Percentiles rank a stretch among this genome's conserved stretches.
Evolutionary conservation across 2,329 filamentous ascomycete species (phyloP).

Genomic region (Aspergillus ustus): DNA sequence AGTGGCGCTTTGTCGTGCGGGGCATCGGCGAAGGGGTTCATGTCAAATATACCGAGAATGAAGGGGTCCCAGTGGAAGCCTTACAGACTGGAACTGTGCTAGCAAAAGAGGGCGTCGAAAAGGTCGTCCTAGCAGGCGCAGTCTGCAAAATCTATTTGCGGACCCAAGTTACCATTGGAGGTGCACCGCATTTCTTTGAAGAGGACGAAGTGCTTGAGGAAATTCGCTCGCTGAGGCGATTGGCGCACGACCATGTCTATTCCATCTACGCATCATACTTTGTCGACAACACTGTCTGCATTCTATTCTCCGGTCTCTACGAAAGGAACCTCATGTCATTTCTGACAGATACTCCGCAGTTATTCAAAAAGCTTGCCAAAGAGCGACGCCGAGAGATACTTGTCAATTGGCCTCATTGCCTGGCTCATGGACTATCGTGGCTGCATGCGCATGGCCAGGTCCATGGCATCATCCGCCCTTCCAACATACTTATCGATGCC

Average conservation of each 20-base stretch:
- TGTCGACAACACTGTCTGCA: constrained; percentile 47
- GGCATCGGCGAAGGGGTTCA: constrained; percentile 61
- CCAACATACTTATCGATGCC: constrained; percentile 63
- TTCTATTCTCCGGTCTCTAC: constrained; percentile 47
- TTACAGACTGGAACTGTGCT: constrained; percentile 46
- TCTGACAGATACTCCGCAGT: constrained; percentile 46
- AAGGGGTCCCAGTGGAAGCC: constrained; percentile 63
- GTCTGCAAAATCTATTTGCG: constrained; percentile 43
- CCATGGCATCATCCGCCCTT: constrained; percentile 63
- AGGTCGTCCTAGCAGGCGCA: constrained; percentile 44
- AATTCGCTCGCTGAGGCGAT: constrained; percentile 41
- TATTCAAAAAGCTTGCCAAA: constrained; percentile 49
- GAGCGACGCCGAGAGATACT: constrained; percentile 46
- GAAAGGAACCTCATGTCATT: constrained; percentile 50
- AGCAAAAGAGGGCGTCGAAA: constrained; percentile 46
- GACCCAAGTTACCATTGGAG: constrained; percentile 44
- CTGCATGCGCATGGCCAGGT: constrained; percentile 60
- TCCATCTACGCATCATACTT: constrained; percentile 52
- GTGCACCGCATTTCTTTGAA: constrained; percentile 42
- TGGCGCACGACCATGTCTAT: constrained; percentile 50
- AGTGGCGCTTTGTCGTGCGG: constrained; percentile 63
- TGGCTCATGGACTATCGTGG: constrained; percentile 60
- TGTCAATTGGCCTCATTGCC: constrained; percentile 53
- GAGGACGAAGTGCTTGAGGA: constrained; percentile 47
- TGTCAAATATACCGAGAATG: constrained; percentile 62